Conservation (phyloP, 495 filamentous ascomycete genomes). For the Trichoderma orchidacearum region DNA sequence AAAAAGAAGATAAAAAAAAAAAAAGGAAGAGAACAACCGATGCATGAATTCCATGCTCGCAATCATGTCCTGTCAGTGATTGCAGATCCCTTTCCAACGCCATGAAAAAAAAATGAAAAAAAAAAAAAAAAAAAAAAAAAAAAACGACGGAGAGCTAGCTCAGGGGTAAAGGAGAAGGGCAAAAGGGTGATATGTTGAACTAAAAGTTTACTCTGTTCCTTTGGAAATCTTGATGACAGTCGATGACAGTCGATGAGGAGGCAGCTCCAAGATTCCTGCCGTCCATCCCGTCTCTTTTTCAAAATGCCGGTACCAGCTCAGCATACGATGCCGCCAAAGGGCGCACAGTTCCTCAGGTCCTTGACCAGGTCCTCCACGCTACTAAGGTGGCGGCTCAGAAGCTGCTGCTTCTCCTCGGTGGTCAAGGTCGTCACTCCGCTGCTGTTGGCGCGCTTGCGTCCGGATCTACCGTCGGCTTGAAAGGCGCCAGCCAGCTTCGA, state of each 20-base stretch:
- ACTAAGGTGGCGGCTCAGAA: conserved; percentile 68
- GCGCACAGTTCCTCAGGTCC: conserved; percentile 71
- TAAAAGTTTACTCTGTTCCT: not conserved
- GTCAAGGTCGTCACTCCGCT: conserved; percentile 40
- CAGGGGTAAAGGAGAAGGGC: not conserved
- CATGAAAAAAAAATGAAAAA: not conserved
- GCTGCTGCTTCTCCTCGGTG: conserved; percentile 76
- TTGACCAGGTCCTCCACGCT: conserved; percentile 88
- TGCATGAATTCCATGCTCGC: not conserved
- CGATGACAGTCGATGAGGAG: not conserved
- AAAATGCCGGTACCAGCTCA: conserved; percentile 7
- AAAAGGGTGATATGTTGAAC: not conserved
- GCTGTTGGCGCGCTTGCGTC: conserved; percentile 17
- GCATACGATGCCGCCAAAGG: conserved; percentile 42
- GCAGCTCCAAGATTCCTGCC: not conserved
- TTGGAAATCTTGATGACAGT: not conserved
- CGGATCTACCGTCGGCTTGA: conserved; percentile 15
- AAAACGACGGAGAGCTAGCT: not conserved
- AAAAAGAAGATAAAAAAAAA: not conserved
- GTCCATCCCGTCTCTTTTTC: not conserved
- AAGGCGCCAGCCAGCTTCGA: conserved; percentile 51
- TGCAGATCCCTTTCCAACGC: conserved; percentile 9
- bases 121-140: conserved; percentile 6
- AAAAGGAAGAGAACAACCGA: not conserved
- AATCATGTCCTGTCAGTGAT: conserved; percentile 4